phyloP scores from a whole-genome alignment of 179 eudicot species.

The Camellia oleifera region DNA sequence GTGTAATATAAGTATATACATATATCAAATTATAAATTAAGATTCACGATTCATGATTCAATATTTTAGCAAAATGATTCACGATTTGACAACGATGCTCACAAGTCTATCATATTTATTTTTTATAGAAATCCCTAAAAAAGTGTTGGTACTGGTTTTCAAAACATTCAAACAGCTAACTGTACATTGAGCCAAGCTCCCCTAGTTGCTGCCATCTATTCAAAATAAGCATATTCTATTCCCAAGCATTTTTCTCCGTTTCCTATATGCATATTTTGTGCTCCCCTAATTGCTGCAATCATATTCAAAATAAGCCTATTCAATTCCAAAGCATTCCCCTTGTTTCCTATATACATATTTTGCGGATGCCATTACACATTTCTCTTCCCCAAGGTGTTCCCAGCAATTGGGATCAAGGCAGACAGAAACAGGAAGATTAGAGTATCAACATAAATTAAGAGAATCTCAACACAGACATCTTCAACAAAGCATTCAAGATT shows the following conservation, averaged over 20 bases:
- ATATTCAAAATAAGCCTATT: not conserved
- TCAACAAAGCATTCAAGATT: slow-evolving; percentile 5
- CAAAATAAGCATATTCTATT: not conserved
- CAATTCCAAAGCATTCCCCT: not conserved
- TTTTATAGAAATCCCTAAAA: not conserved
- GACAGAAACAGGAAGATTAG: not conserved
- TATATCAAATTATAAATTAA: too few species aligned
- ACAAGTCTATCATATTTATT: not conserved
- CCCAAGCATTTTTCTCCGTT: not conserved
- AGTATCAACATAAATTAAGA: not conserved
- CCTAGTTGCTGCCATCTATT: not conserved
- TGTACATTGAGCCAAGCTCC: not conserved
- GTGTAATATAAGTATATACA: too few species aligned
- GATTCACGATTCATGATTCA: too few species aligned
- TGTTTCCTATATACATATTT: not conserved
- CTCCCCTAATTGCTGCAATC: not conserved
- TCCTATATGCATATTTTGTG: not conserved
- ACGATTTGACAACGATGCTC: too few species aligned
- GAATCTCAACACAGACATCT: not conserved
- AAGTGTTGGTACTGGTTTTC: not conserved
- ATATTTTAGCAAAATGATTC: too few species aligned
- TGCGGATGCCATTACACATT: not conserved
- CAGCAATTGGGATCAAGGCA: not conserved
- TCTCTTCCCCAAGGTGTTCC: not conserved
- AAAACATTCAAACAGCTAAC: not conserved